These are phyloP conservation scores for Harrya chromipes DNA, from an alignment of 768 basidiomycete species.

Conservation along the genomic window DNA sequence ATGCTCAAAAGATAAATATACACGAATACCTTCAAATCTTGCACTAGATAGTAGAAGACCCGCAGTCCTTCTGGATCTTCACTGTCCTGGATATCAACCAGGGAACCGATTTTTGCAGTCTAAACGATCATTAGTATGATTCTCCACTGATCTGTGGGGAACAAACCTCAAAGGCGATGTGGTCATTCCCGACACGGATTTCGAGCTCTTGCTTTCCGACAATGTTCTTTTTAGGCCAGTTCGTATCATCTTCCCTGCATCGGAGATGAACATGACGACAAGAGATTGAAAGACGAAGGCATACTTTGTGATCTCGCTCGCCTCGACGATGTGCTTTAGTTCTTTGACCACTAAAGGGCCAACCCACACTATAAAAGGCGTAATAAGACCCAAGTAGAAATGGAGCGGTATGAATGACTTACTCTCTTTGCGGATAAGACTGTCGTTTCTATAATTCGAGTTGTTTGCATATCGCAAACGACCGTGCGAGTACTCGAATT, in stretches of 20 bases:
- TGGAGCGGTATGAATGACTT: slow-evolving; percentile 32
- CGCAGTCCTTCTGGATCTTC: slow-evolving; percentile 97
- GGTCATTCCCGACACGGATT: slow-evolving; percentile 89
- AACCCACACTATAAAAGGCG: slow-evolving; percentile 74
- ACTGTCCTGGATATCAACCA: slow-evolving; percentile 95
- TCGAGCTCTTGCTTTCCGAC: slow-evolving; percentile 99
- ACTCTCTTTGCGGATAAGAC: slow-evolving; percentile 99
- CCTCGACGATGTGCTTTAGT: slow-evolving; percentile 88
- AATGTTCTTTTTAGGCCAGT: slow-evolving; percentile 99
- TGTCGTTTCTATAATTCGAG: slow-evolving; percentile 98
- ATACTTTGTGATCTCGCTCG: slow-evolving; percentile 94
- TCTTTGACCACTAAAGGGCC: slow-evolving; percentile 91
- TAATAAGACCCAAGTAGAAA: background rate
- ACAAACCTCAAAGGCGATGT: slow-evolving; percentile 93
- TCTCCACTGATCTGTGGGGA: background rate
- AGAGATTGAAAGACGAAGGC: background rate
- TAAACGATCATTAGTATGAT: slow-evolving; percentile 30
- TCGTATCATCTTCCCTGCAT: slow-evolving; percentile 91
- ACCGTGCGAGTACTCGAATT: slow-evolving; percentile 97
- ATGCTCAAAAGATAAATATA: background rate
- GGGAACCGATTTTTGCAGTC: slow-evolving; percentile 97
- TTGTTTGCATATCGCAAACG: slow-evolving; percentile 98
- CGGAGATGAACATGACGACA: background rate
- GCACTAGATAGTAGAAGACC: slow-evolving; percentile 98
- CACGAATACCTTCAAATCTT: slow-evolving; percentile 83